Conservation (phyloP, 495 filamentous ascomycete genomes). For the Aspergillus mulundensis region DNA sequence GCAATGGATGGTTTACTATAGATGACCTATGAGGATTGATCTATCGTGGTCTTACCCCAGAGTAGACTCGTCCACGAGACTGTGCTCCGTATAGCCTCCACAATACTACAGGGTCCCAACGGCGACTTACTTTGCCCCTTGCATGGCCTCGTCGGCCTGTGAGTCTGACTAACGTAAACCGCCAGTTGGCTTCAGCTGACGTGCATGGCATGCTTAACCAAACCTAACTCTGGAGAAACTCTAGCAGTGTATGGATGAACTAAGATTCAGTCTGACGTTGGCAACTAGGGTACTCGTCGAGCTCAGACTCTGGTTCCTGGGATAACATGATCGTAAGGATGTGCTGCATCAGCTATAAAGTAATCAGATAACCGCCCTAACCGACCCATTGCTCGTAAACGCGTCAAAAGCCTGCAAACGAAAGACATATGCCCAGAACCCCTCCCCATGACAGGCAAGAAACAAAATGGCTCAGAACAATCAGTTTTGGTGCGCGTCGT, state of each 20-base stretch:
- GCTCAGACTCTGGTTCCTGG: neutral
- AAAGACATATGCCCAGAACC: constrained; percentile 15
- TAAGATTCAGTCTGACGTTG: neutral
- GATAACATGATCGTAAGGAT: neutral
- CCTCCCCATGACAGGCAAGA: constrained; percentile 12
- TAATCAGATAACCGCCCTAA: constrained; percentile 26
- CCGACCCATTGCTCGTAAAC: constrained; percentile 28
- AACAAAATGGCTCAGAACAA: constrained; percentile 13
- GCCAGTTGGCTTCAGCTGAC: neutral
- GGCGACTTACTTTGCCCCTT: too few species aligned
- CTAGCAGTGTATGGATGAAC: neutral
- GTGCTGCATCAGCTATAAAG: constrained; percentile 15
- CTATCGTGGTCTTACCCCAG: too few species aligned
- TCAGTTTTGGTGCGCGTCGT: constrained; percentile 18
- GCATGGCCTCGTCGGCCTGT: neutral
- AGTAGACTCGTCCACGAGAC: too few species aligned
- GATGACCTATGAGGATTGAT: too few species aligned
- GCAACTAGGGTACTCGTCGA: neutral
- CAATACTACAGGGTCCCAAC: neutral
- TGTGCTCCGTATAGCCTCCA: neutral
- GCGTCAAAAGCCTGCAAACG: constrained; percentile 16
- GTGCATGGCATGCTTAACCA: neutral
- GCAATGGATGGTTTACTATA: too few species aligned
- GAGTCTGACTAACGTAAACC: neutral
- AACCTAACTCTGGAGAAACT: neutral